Percentiles rank a stretch among this genome's conserved stretches.
Evolutionary conservation across 116 monocot genomes (phyloP).

Genomic region (Posidonia oceanica): DNA sequence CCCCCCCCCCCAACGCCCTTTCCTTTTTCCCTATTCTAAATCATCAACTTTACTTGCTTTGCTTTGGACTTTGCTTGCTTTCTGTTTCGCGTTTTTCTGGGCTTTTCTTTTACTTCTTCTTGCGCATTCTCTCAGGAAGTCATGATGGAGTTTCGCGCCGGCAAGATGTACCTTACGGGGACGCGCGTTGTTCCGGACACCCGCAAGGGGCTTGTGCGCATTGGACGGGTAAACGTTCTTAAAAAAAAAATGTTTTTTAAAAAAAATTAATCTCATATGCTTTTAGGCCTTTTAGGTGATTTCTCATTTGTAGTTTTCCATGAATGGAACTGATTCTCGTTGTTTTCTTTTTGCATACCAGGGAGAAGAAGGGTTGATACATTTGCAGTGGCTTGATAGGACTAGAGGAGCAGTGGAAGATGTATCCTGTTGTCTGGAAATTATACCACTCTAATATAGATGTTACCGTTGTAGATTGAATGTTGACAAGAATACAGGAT

Average conservation of each 20-base stretch:
- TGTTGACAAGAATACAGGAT: no score
- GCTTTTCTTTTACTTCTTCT: neutral
- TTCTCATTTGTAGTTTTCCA: neutral
- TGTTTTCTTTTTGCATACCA: constrained; percentile 7
- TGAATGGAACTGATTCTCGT: neutral
- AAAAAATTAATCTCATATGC: neutral
- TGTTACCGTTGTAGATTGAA: neutral
- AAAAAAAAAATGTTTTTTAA: no score
- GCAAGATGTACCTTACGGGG: constrained; percentile 64
- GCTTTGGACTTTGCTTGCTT: no score
- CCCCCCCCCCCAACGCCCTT: no score
- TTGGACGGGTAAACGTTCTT: constrained; percentile 96
- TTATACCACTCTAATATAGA: neutral
- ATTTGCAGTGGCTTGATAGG: constrained; percentile 97
- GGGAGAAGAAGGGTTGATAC: constrained; percentile 93
- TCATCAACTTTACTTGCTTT: no score
- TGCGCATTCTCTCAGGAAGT: constrained; percentile 35
- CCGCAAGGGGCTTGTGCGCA: constrained; percentile 82
- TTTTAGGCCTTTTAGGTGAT: neutral
- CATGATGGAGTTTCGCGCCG: constrained; percentile 90
- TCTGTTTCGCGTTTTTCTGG: no score
- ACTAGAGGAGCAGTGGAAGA: constrained; percentile 47
- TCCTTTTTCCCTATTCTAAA: no score
- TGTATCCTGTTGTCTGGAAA: constrained; percentile 38
- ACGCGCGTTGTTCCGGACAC: constrained; percentile 70